Evolutionary conservation across 345 rosid species (phyloP).

Genomic region (Isatis tinctoria): DNA sequence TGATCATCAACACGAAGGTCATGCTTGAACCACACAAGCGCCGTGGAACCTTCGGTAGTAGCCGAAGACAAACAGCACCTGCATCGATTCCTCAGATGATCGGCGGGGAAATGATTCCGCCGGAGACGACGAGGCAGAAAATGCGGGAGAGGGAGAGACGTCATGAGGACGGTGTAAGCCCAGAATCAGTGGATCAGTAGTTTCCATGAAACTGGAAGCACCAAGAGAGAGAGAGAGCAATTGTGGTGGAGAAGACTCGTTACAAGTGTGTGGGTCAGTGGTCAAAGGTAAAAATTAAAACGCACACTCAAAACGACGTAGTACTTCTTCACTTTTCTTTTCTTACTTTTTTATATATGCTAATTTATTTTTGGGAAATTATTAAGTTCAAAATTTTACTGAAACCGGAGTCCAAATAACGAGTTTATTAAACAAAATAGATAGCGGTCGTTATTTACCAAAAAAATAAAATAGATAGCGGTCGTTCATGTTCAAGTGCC

Average conservation of each 20-base stretch:
- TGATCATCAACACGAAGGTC: constrained; percentile 89
- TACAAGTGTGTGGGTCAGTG: constrained; percentile 25
- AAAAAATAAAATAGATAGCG: too few species aligned
- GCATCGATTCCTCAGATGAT: neutral
- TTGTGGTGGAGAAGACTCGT: constrained; percentile 48
- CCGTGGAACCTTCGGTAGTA: constrained; percentile 36
- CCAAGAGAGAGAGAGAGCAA: neutral
- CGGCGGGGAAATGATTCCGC: neutral
- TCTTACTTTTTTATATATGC: neutral
- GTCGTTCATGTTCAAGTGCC: neutral
- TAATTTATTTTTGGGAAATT: too few species aligned
- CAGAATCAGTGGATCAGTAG: neutral
- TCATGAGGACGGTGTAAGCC: constrained; percentile 34
- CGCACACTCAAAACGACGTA: neutral
- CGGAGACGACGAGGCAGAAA: constrained; percentile 23
- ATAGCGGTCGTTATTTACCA: too few species aligned
- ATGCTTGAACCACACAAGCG: constrained; percentile 88
- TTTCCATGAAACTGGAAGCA: constrained; percentile 35
- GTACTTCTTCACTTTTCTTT: neutral
- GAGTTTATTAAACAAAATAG: too few species aligned
- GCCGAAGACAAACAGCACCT: constrained; percentile 21
- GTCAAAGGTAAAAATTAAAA: neutral
- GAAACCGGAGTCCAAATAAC: too few species aligned
- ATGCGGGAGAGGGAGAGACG: constrained; percentile 40
- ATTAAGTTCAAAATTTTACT: too few species aligned